phyloP scores from a whole-genome alignment of 139 green algal species.

The Micromonas commoda region DNA sequence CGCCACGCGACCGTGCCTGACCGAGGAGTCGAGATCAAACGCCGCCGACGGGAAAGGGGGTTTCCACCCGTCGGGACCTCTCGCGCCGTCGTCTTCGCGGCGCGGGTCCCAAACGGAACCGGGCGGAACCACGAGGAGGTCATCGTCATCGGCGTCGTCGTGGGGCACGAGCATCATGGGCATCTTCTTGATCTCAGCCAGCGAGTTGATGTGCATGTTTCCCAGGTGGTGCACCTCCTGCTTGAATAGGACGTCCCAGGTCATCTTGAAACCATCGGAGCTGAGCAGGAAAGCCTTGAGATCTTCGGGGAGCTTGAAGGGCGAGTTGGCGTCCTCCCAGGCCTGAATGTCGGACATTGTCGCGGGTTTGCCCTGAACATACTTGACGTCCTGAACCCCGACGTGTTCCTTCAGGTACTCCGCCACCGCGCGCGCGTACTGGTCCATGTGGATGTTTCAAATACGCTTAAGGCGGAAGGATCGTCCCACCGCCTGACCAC shows the following conservation, averaged over 20 bases:
- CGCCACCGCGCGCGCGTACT: neutral
- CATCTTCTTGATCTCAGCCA: neutral
- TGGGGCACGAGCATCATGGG: too few relatives aligned
- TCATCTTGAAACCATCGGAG: neutral
- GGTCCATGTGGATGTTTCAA: too few relatives aligned
- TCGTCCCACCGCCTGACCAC: too few relatives aligned
- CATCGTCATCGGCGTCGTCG: too few relatives aligned
- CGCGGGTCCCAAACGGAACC: too few relatives aligned
- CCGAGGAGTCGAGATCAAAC: neutral
- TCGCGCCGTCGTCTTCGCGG: neutral
- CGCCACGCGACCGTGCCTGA: neutral
- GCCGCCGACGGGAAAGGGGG: too few relatives aligned
- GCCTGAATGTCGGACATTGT: neutral
- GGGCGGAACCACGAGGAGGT: too few relatives aligned
- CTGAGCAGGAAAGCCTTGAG: slow-evolving; percentile 1
- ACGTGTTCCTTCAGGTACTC: neutral
- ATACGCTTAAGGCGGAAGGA: too few relatives aligned
- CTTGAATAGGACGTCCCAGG: neutral
- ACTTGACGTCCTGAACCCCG: neutral
- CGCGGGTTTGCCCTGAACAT: neutral
- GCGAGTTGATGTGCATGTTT: neutral
- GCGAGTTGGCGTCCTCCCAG: neutral
- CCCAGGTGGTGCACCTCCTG: neutral
- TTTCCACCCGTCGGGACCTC: too few relatives aligned
- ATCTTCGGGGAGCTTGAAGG: neutral